Percentiles rank a stretch among this genome's conserved stretches.
Conservation (phyloP, 192 early-diverging fungal genomes). For the Linnemannia schmuckeri region DNA sequence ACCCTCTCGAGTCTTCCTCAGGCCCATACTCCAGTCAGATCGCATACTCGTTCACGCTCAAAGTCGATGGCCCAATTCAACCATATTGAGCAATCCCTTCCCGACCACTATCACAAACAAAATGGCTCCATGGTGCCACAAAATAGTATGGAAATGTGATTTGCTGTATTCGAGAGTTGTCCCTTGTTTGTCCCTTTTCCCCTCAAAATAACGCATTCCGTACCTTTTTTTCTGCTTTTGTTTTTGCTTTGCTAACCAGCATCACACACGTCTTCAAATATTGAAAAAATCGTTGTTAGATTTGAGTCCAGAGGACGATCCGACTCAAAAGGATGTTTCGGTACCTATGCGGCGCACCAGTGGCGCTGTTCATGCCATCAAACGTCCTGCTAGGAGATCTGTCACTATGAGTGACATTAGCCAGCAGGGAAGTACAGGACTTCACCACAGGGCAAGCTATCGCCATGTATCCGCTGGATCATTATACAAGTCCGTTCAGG, state of each 20-base stretch:
- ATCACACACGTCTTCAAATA: neutral
- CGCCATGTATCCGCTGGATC: slow-evolving; percentile 36
- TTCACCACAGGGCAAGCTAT: slow-evolving; percentile 42
- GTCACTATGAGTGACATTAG: slow-evolving; percentile 21
- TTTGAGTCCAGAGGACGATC: neutral
- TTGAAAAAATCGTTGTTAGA: neutral
- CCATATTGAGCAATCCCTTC: slow-evolving; percentile 2
- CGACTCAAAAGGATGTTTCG: neutral
- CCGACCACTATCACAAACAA: neutral
- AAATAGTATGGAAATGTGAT: slow-evolving; percentile 5
- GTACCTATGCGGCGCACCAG: neutral
- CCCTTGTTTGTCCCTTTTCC: neutral
- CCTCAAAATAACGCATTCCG: neutral
- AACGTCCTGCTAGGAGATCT: slow-evolving; percentile 30
- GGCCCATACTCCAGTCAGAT: slow-evolving; percentile 6
- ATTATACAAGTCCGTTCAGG: slow-evolving; percentile 36
- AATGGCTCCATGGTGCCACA: neutral
- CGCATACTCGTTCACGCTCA: slow-evolving; percentile 39
- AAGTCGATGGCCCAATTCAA: slow-evolving; percentile 47
- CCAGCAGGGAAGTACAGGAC: slow-evolving; percentile 9
- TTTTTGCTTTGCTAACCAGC: neutral
- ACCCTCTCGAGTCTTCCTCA: neutral
- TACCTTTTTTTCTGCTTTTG: slow-evolving; percentile 7
- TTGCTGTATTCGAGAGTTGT: neutral
- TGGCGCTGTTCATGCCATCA: neutral